Evolutionary conservation across 2,329 filamentous ascomycete species (phyloP), one percentile per base, ranked within the genome.

Genomic region (Stylonectria norvegica): DNA sequence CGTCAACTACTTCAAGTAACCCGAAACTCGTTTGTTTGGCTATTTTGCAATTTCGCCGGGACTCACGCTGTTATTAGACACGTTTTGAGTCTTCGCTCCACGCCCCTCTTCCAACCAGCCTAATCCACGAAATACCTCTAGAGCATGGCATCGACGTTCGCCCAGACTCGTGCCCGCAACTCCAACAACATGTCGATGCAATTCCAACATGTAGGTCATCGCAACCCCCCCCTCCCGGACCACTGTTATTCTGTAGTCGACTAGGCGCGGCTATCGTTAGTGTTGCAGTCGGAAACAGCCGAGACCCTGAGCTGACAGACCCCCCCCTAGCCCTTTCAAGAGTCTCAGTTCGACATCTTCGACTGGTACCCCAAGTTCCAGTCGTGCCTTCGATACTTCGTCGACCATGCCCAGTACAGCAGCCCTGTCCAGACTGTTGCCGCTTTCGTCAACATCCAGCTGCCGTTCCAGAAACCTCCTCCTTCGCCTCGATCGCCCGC

Each of bases 331-430:
- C 66, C 69, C 5, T 72, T 74, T 46, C 62, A 69, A 46, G 67
- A 72, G 46, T 59, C 62, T 37, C 66, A 73, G 34, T 83, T 90
- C 65, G 86, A 91, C 64, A 86, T 96, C 49, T 85, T 96, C 61
- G 86, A 89, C 45, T 97, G 93, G 93, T 86, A 95, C 62, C 86
- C 88, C 8, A 85, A 86, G 44, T 95, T 94, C 63, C 85, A 93
- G 65, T 89, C 82, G 50, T 98, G 93, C 66, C 82, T 91, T 52
- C 80, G 81, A 42, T 96, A 91, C 69, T 98, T 97, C 60, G 72
- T 97, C 57, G 88, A 96, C 57, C 83, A 91, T 59, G 89, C 89
- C 5, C 91, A 97, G 62, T 83, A 95, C 63, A 85, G 82, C 49
- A 78, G 75, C 14, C 79, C 84, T 8, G 88, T 95, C 11, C 90